These are phyloP conservation scores for Fistulina hepatica DNA, from an alignment of 1,284 basidiomycete species.

Conservation along the genomic window DNA sequence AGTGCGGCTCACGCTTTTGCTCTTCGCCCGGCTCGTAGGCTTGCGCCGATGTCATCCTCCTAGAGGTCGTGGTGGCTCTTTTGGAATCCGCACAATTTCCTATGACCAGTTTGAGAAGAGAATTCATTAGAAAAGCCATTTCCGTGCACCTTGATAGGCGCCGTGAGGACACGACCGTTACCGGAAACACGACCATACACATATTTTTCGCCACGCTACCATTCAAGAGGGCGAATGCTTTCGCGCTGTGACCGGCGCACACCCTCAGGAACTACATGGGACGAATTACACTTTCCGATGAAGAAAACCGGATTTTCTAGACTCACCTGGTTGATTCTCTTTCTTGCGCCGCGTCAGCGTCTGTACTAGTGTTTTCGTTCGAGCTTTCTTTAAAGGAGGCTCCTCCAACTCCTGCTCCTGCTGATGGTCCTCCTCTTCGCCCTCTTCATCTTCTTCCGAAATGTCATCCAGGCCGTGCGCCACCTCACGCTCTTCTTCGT, in stretches of 20 bases:
- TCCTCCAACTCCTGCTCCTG: constrained; percentile 16
- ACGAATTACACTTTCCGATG: constrained; percentile 2
- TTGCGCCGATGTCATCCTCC: constrained; percentile 37
- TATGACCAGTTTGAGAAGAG: too few species aligned
- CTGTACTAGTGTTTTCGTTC: constrained; percentile 15
- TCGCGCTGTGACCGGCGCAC: constrained; percentile 67
- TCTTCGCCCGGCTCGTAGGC: constrained; percentile 24
- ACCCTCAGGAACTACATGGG: constrained; percentile 35
- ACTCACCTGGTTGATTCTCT: constrained; percentile 27
- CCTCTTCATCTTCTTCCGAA: constrained; percentile 8
- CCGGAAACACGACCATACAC: constrained; percentile 57
- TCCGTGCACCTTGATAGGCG: constrained; percentile 75
- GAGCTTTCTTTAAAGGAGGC: constrained; percentile 26
- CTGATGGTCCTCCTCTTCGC: constrained; percentile 9
- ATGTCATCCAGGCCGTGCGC: constrained; percentile 33
- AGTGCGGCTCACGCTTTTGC: constrained; percentile 30
- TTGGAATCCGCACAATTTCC: constrained; percentile 74
- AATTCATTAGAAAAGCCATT: too few species aligned
- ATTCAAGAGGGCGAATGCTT: constrained; percentile 74
- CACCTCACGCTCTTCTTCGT: constrained; percentile 45
- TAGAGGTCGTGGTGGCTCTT: constrained; percentile 49
- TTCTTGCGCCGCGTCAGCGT: constrained; percentile 25
- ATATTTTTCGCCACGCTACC: constrained; percentile 88
- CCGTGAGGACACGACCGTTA: constrained; percentile 44
- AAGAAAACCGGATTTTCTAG: constrained; percentile 8